Evolutionary conservation across 208 protist genomes (phyloP).

Genomic region (Leishmania tropica): DNA sequence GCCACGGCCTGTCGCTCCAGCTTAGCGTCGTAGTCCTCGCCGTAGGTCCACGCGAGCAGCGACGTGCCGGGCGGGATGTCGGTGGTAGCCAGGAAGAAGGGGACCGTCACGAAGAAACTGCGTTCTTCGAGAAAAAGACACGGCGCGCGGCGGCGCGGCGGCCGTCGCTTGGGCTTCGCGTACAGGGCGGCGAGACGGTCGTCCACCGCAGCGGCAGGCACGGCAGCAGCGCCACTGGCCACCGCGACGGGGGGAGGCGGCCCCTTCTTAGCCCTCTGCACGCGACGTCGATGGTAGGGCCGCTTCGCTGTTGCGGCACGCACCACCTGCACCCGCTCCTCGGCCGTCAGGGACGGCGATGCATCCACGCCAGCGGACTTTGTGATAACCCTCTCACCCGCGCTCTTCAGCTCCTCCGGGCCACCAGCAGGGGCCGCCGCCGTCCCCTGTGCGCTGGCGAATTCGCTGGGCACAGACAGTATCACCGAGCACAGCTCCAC

Average conservation of each 20-base stretch:
- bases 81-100: constrained; percentile 81
- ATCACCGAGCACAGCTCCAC: constrained; percentile 85
- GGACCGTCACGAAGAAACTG: constrained; percentile 72
- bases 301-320: neutral
- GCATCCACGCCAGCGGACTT: neutral
- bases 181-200: constrained; percentile 1
- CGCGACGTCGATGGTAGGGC: neutral
- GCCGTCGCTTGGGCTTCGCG: constrained; percentile 17
- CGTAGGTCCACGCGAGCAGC: constrained; percentile 89
- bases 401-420: neutral
- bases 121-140: constrained; percentile 60
- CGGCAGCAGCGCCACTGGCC: neutral
- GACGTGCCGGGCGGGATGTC: constrained; percentile 66
- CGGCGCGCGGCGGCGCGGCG: constrained; percentile 19
- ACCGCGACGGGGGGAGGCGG: neutral
- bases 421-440: neutral
- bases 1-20: constrained; percentile 78
- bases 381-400: neutral
- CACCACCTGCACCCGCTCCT: neutral
- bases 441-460: constrained; percentile 1
- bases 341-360: neutral
- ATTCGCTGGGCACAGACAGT: constrained; percentile 72
- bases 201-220: neutral
- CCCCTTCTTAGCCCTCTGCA: neutral
- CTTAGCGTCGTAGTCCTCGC: constrained; percentile 87